Evolutionary conservation across 441 rosid species (phyloP).

Genomic region (Pelargonium cotyledonis): DNA sequence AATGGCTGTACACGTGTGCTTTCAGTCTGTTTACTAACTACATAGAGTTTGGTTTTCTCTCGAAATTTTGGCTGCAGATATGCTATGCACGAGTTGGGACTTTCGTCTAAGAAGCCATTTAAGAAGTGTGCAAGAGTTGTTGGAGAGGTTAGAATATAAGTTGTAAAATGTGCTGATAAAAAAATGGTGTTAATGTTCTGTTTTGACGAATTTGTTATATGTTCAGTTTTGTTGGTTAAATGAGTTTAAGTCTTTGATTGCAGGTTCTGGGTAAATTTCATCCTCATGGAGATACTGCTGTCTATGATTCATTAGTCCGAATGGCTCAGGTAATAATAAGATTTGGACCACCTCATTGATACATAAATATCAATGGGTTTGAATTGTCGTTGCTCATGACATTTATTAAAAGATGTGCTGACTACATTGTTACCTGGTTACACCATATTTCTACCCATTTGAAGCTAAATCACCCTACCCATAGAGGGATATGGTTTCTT

Average conservation of each 20-base stretch:
- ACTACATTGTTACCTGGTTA: background rate
- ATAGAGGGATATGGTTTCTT: background rate
- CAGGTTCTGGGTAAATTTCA: conserved; percentile 96
- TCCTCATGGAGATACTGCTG: conserved; percentile 95
- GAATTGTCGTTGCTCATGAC: too few relatives aligned
- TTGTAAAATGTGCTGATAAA: background rate
- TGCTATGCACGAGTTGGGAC: conserved; percentile 95
- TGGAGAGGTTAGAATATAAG: conserved; percentile 62
- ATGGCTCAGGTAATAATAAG: conserved; percentile 81
- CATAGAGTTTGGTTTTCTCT: background rate
- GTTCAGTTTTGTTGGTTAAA: background rate
- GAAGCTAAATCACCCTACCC: background rate
- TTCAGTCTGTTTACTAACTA: background rate
- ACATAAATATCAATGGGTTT: too few relatives aligned
- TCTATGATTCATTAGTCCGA: conserved; percentile 86
- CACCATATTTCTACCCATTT: too few relatives aligned
- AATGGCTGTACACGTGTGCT: background rate
- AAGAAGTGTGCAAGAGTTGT: conserved; percentile 98
- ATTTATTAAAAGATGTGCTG: background rate
- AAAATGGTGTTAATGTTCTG: background rate
- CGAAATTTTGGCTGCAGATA: conserved; percentile 37
- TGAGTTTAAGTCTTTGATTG: conserved; percentile 4
- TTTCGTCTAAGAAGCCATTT: conserved; percentile 79
- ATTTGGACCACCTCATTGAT: background rate
- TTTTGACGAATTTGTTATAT: background rate